phyloP scores from a whole-genome alignment of 2,329 filamentous ascomycete genomes.

The Knoxdaviesia capensis region DNA sequence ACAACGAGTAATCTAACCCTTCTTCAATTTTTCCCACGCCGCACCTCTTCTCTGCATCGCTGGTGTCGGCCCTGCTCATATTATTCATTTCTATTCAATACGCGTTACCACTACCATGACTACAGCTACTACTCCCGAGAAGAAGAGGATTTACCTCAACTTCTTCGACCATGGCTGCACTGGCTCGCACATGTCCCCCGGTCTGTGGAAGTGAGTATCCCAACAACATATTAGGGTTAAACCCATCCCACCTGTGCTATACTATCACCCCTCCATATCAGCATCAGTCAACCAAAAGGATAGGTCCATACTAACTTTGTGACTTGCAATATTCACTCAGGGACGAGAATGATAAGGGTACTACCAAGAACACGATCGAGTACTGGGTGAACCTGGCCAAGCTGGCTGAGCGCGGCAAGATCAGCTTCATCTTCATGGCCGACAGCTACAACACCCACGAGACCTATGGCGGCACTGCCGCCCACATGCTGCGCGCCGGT shows the following conservation, averaged over 20 bases:
- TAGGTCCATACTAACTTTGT: neutral
- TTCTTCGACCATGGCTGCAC: constrained; percentile 47
- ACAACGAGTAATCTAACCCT: too few relatives aligned
- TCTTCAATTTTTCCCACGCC: too few relatives aligned
- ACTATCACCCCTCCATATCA: neutral
- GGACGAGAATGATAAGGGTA: constrained; percentile 40
- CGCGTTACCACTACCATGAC: too few relatives aligned
- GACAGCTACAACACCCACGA: constrained; percentile 47
- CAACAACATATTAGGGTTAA: too few relatives aligned
- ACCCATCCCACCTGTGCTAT: neutral
- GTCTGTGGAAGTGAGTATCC: constrained; percentile 28
- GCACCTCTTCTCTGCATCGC: too few relatives aligned
- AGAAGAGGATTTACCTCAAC: constrained; percentile 30
- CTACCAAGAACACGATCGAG: constrained; percentile 35
- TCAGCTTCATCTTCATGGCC: constrained; percentile 45
- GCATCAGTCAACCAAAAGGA: neutral
- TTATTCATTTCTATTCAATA: too few relatives aligned
- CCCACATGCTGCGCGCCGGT: constrained; percentile 39
- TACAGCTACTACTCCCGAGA: neutral
- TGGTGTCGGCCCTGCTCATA: too few relatives aligned
- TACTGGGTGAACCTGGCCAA: constrained; percentile 47
- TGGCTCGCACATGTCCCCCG: constrained; percentile 37
- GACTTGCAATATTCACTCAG: constrained; percentile 11
- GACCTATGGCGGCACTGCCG: constrained; percentile 36
- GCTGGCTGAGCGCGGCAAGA: constrained; percentile 37